Evolutionary conservation across 768 basidiomycete species (phyloP).

Genomic region (Amanita phalloides): DNA sequence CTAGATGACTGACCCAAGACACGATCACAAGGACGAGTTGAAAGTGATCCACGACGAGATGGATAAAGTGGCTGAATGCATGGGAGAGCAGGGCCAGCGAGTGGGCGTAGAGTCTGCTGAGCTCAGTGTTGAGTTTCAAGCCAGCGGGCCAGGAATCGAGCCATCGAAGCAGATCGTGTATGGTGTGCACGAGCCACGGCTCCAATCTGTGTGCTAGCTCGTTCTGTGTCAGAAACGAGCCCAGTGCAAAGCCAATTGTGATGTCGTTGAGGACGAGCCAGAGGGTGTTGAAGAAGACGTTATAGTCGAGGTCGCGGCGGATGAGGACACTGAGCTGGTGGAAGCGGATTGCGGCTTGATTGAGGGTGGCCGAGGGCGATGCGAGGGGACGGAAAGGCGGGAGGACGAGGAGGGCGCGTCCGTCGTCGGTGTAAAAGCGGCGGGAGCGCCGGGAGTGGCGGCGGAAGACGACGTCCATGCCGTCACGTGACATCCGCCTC

Average conservation of each 20-base stretch:
- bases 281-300: slow-evolving; percentile 70
- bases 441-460: slow-evolving; percentile 3
- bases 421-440: slow-evolving; percentile 5
- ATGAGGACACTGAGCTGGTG: not conserved
- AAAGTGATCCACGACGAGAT: not conserved
- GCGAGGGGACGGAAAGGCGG: not conserved
- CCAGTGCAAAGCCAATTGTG: slow-evolving; percentile 69
- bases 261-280: slow-evolving; percentile 91
- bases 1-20: slow-evolving; percentile 28
- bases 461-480: slow-evolving; percentile 1
- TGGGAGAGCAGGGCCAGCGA: slow-evolving; percentile 33
- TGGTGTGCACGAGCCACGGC: slow-evolving; percentile 25
- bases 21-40: slow-evolving; percentile 16
- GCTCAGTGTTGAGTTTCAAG: slow-evolving; percentile 89
- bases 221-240: slow-evolving; percentile 53
- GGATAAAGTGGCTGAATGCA: slow-evolving; percentile 4
- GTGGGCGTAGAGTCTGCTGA: slow-evolving; percentile 78
- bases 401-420: not conserved
- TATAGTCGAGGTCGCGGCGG: not conserved
- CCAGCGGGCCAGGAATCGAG: slow-evolving; percentile 95
- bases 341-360: not conserved
- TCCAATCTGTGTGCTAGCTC: not conserved
- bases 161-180: slow-evolving; percentile 59
- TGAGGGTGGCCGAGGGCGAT: not conserved
- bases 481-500: not conserved